Conservation (phyloP, 495 filamentous ascomycete species). For the Choiromyces venosus region DNA sequence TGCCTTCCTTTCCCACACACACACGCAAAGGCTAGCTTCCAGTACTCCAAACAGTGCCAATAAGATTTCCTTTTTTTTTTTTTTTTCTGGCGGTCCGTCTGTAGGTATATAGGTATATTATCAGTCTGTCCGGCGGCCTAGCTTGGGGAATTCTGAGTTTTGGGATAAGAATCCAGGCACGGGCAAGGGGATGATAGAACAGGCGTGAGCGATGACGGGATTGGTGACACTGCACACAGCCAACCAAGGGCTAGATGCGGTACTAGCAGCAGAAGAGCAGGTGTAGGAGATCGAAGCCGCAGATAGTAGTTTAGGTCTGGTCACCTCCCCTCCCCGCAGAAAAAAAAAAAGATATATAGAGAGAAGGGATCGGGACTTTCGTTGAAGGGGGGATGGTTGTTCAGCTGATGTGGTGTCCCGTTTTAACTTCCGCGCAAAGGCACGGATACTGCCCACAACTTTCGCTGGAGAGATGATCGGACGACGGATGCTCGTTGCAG, state of each 20-base stretch:
- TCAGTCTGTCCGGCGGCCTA: neutral
- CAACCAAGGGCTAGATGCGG: constrained; percentile 33
- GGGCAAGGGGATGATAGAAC: constrained; percentile 25
- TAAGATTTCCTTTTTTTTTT: neutral
- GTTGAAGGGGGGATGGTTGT: constrained; percentile 30
- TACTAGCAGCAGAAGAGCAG: constrained; percentile 29
- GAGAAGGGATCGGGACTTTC: constrained; percentile 32
- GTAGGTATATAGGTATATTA: neutral
- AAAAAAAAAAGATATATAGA: constrained; percentile 26
- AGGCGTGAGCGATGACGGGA: constrained; percentile 33
- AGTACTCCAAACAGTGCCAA: neutral
- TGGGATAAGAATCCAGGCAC: constrained; percentile 18
- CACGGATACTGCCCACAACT: constrained; percentile 21
- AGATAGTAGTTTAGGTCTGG: constrained; percentile 21
- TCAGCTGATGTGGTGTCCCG: constrained; percentile 37
- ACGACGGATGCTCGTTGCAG: constrained; percentile 31
- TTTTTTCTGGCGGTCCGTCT: constrained; percentile 9
- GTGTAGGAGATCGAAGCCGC: constrained; percentile 23
- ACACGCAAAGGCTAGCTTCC: neutral
- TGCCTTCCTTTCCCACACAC: constrained; percentile 4
- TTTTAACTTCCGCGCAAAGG: constrained; percentile 31
- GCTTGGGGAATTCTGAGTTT: neutral
- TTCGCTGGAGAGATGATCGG: constrained; percentile 30
- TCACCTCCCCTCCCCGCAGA: constrained; percentile 38
- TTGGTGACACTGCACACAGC: constrained; percentile 31